A percentile compares a stretch with the other conserved stretches of the same genome.
Conservation (phyloP, 2,329 filamentous ascomycete species). For the Diaporthe helianthi region DNA sequence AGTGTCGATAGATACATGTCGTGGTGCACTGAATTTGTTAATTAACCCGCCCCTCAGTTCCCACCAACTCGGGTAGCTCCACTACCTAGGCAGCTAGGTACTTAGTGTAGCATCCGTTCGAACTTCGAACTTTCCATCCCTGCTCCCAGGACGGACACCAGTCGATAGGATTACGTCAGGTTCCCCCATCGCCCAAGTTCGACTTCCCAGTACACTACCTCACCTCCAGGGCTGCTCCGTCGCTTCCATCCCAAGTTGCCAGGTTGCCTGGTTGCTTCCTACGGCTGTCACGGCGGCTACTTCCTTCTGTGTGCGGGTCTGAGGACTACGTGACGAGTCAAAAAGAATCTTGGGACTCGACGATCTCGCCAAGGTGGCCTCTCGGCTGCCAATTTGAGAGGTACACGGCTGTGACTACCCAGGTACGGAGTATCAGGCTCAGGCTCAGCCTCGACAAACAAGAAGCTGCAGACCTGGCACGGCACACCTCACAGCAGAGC, state of each 20-base stretch:
- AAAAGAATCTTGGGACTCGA: conserved; percentile 1
- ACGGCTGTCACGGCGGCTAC: conserved; percentile 8
- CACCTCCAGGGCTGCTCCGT: background rate
- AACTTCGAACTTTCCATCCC: too few species aligned
- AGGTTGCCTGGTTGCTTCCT: background rate
- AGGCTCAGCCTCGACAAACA: background rate
- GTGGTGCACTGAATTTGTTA: background rate
- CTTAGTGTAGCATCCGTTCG: too few species aligned
- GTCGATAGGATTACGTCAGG: conserved; percentile 17
- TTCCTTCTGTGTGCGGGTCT: conserved; percentile 12
- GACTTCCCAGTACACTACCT: background rate
- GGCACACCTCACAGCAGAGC: background rate
- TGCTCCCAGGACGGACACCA: conserved; percentile 12
- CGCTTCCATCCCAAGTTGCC: background rate
- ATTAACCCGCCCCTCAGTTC: conserved; percentile 19
- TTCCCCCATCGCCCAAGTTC: background rate
- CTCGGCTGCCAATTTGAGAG: background rate
- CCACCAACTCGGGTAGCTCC: conserved; percentile 25
- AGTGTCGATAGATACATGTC: background rate
- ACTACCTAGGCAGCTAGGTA: too few species aligned
- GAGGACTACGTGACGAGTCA: conserved; percentile 15
- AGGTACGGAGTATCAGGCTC: too few species aligned
- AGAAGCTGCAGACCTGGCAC: conserved; percentile 1
- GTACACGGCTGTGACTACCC: background rate
- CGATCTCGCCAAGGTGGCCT: background rate